Conservation (phyloP, 148 eudicot genomes). For the Simmondsia chinensis region DNA sequence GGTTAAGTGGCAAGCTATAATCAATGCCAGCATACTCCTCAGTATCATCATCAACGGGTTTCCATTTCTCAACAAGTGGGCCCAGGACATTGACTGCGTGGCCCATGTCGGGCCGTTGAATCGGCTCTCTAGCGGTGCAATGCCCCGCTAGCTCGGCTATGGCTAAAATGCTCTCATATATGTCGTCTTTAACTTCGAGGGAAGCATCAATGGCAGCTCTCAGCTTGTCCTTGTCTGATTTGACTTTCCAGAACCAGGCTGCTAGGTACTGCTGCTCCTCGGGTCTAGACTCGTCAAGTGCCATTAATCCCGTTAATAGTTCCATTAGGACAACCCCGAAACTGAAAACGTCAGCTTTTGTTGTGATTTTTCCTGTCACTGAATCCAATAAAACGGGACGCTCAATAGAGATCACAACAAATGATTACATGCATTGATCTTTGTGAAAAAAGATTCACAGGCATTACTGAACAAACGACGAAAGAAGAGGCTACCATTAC, state of each 20-base stretch:
- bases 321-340: constrained; percentile 94
- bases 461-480: too few relatives aligned
- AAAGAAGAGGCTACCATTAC: too few relatives aligned
- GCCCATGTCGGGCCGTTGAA: constrained; percentile 92
- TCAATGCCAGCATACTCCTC: constrained; percentile 91
- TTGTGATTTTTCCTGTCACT: constrained; percentile 94
- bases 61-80: constrained; percentile 92
- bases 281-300: constrained; percentile 73
- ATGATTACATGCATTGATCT: too few relatives aligned
- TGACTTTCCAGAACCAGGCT: constrained; percentile 83
- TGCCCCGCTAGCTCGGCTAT: constrained; percentile 85
- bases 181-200: constrained; percentile 55
- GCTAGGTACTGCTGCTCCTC: constrained; percentile 93
- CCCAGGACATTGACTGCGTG: constrained; percentile 73
- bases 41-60: constrained; percentile 59
- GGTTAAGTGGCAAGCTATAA: constrained; percentile 79
- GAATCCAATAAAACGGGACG: constrained; percentile 12
- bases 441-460: too few relatives aligned
- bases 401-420: neutral
- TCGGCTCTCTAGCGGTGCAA: constrained; percentile 88
- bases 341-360: constrained; percentile 87
- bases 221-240: constrained; percentile 57
- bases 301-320: constrained; percentile 77
- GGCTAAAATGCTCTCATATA: constrained; percentile 40
- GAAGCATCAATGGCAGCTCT: constrained; percentile 58